Evolutionary conservation across 768 basidiomycete species (phyloP).

Genomic region (Phylloporus scabripes): DNA sequence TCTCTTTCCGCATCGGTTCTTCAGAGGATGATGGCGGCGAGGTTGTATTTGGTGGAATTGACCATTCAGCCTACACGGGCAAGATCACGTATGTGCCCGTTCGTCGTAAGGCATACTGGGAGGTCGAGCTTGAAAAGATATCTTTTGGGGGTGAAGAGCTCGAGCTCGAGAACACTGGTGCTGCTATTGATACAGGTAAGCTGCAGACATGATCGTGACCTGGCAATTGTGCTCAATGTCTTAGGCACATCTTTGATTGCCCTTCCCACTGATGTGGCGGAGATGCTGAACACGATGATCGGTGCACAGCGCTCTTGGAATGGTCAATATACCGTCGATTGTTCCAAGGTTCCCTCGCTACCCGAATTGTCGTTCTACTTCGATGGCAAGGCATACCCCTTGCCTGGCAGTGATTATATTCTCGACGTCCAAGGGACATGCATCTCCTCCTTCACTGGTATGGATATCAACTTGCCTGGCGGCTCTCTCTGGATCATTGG

Average conservation of each 20-base stretch:
- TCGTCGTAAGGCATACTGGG: slow-evolving; percentile 96
- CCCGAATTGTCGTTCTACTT: slow-evolving; percentile 86
- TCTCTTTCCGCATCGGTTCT: slow-evolving; percentile 88
- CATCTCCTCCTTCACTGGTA: slow-evolving; percentile 86
- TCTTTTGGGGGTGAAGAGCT: slow-evolving; percentile 81
- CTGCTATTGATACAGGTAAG: slow-evolving; percentile 83
- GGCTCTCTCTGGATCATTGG: slow-evolving; percentile 88
- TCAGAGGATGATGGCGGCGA: slow-evolving; percentile 89
- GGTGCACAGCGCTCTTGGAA: slow-evolving; percentile 95
- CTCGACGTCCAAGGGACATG: slow-evolving; percentile 89
- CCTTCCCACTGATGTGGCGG: slow-evolving; percentile 89
- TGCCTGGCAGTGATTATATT: slow-evolving; percentile 85
- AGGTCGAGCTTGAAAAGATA: slow-evolving; percentile 89
- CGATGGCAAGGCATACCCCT: slow-evolving; percentile 67
- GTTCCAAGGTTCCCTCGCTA: slow-evolving; percentile 73
- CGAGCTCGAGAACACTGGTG: slow-evolving; percentile 90
- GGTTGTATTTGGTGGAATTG: slow-evolving; percentile 88
- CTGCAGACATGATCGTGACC: background rate
- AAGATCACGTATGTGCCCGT: slow-evolving; percentile 83
- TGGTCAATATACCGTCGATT: slow-evolving; percentile 91
- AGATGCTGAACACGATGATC: slow-evolving; percentile 95
- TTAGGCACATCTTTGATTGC: slow-evolving; percentile 91
- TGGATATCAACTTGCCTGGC: slow-evolving; percentile 83
- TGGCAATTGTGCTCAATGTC: slow-evolving; percentile 2
- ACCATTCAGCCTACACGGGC: slow-evolving; percentile 70